Evolutionary conservation across 2,329 filamentous ascomycete species (phyloP).

Genomic region (Trichophaea hybrida): DNA sequence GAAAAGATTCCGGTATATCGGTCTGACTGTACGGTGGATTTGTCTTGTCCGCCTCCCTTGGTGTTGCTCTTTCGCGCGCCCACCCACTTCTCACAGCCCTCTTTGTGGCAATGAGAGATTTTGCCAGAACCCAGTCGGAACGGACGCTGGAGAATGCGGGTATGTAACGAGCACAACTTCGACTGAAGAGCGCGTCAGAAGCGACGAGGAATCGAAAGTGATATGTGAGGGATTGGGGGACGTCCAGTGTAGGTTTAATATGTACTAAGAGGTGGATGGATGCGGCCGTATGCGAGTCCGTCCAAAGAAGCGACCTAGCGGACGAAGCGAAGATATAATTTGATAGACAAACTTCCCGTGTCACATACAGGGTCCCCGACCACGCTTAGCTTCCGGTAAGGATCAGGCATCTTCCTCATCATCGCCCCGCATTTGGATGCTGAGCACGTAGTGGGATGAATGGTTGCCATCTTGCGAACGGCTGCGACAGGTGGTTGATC

Average conservation of each 20-base stretch:
- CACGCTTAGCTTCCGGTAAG: not conserved
- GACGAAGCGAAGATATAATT: too few species aligned
- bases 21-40: not conserved
- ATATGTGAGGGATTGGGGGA: not conserved
- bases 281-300: too few species aligned
- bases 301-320: too few species aligned
- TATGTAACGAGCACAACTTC: not conserved
- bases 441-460: not conserved
- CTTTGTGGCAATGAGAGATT: too few species aligned
- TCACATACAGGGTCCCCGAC: not conserved
- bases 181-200: not conserved
- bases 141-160: not conserved
- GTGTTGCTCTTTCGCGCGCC: not conserved
- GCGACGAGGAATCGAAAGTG: not conserved
- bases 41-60: not conserved
- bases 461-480: too few species aligned
- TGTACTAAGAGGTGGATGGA: not conserved
- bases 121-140: not conserved
- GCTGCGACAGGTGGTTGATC: too few species aligned
- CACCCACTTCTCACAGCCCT: not conserved
- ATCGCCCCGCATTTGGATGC: not conserved
- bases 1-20: not conserved
- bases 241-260: not conserved
- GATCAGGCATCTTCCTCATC: not conserved
- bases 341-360: not conserved